phyloP scores from a whole-genome alignment of 306 rosid species.

The Sicyos edulis region DNA sequence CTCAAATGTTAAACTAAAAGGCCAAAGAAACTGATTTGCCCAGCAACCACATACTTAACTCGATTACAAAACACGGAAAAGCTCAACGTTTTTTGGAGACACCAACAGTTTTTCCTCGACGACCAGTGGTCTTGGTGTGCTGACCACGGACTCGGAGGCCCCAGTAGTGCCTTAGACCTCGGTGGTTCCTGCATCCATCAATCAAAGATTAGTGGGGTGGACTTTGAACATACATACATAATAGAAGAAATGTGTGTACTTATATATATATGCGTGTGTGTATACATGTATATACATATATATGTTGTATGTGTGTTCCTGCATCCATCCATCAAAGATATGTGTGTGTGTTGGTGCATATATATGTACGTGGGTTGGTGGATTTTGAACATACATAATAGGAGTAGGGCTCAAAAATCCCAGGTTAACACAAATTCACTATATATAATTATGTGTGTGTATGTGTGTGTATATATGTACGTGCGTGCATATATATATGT shows the following conservation, averaged over 20 bases:
- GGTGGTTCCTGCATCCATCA: constrained; percentile 68
- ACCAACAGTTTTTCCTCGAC: constrained; percentile 97
- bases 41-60: constrained; percentile 4
- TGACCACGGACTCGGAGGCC: constrained; percentile 99
- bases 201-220: neutral
- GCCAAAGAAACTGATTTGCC: constrained; percentile 23
- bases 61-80: neutral
- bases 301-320: too few species aligned
- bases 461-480: too few species aligned
- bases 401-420: neutral
- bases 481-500: too few species aligned
- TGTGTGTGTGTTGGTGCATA: too few species aligned
- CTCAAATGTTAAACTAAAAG: constrained; percentile 13
- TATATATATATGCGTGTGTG: too few species aligned
- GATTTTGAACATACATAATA: neutral
- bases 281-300: too few species aligned
- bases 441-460: too few species aligned
- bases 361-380: too few species aligned
- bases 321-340: too few species aligned
- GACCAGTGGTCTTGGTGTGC: constrained; percentile 98
- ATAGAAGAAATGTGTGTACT: too few species aligned
- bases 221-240: neutral
- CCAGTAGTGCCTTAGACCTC: constrained; percentile 99
- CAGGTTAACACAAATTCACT: too few species aligned
- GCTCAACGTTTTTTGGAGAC: constrained; percentile 91